A percentile compares a stretch with the other conserved stretches of the same genome.
phyloP scores from a whole-genome alignment of 345 rosid genomes.

The Aurinia saxatilis region DNA sequence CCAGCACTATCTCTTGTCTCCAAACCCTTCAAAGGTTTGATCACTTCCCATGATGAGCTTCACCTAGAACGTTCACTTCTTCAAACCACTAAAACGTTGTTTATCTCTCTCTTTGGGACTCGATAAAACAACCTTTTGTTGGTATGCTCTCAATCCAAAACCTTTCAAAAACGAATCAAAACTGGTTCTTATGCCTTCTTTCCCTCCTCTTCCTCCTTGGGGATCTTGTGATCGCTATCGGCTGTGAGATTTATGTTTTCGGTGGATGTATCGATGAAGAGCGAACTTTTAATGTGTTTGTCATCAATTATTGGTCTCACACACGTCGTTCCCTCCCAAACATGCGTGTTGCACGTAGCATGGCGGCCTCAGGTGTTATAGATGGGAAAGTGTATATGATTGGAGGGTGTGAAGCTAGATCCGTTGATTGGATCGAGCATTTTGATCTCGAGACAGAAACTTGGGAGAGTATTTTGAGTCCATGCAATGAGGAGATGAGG shows the following conservation, averaged over 20 bases:
- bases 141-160: not conserved
- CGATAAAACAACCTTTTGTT: not conserved
- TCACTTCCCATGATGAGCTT: not conserved
- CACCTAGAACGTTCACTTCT: not conserved
- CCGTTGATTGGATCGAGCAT: constrained; percentile 52
- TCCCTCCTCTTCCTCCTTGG: not conserved
- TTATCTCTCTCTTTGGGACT: not conserved
- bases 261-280: constrained; percentile 5
- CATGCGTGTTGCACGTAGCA: not conserved
- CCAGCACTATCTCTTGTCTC: not conserved
- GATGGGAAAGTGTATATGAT: constrained; percentile 48
- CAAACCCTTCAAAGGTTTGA: not conserved
- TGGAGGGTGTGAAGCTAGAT: constrained; percentile 47
- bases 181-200: not conserved
- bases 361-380: constrained; percentile 27
- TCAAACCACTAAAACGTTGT: not conserved
- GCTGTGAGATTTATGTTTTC: not conserved
- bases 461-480: constrained; percentile 29
- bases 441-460: constrained; percentile 32
- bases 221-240: not conserved
- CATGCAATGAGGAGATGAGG: not conserved
- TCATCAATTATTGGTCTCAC: not conserved
- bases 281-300: not conserved
- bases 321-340: not conserved
- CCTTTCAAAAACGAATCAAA: not conserved